Percentiles rank a stretch among this genome's conserved stretches.
These are phyloP conservation scores for Neoboletus subvelutipes DNA, from an alignment of 768 basidiomycete genomes.

Conservation along the genomic window DNA sequence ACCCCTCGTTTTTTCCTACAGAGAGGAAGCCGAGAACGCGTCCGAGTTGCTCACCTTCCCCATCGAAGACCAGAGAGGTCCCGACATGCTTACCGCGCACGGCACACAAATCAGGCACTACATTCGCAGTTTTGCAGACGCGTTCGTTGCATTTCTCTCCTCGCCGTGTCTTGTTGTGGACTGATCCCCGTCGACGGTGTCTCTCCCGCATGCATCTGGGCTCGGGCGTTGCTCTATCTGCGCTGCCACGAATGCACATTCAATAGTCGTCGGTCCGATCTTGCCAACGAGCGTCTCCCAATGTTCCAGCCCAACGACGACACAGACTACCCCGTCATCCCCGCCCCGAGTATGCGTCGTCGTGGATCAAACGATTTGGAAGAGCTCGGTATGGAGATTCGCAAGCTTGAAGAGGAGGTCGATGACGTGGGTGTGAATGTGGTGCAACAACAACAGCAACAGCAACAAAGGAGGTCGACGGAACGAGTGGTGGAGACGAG, in stretches of 20 bases:
- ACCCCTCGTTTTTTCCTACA: slow-evolving; percentile 24
- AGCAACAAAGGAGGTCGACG: slow-evolving; percentile 36
- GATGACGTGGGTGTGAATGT: slow-evolving; percentile 28
- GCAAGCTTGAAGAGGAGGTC: slow-evolving; percentile 57
- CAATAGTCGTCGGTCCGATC: slow-evolving; percentile 65
- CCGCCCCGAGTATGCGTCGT: slow-evolving; percentile 63
- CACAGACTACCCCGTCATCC: slow-evolving; percentile 45
- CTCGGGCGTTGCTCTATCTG: not conserved
- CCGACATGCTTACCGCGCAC: slow-evolving; percentile 63
- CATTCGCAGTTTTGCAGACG: slow-evolving; percentile 75
- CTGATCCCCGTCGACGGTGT: not conserved
- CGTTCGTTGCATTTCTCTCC: slow-evolving; percentile 45
- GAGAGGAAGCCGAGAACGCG: slow-evolving; percentile 78
- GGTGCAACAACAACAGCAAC: not conserved
- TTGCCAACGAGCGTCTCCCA: slow-evolving; percentile 75
- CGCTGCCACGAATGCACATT: not conserved
- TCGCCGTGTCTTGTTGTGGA: not conserved
- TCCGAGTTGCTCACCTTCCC: slow-evolving; percentile 55
- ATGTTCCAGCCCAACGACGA: slow-evolving; percentile 41
- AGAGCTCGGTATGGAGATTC: slow-evolving; percentile 63
- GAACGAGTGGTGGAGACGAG: slow-evolving; percentile 65
- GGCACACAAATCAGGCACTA: slow-evolving; percentile 55
- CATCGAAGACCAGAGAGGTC: slow-evolving; percentile 39
- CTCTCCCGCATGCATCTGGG: not conserved
- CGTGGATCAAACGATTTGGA: slow-evolving; percentile 42